Base-by-base conservation (phyloP, 2,329 filamentous ascomycete species). In the Cercospora sp. region DNA sequence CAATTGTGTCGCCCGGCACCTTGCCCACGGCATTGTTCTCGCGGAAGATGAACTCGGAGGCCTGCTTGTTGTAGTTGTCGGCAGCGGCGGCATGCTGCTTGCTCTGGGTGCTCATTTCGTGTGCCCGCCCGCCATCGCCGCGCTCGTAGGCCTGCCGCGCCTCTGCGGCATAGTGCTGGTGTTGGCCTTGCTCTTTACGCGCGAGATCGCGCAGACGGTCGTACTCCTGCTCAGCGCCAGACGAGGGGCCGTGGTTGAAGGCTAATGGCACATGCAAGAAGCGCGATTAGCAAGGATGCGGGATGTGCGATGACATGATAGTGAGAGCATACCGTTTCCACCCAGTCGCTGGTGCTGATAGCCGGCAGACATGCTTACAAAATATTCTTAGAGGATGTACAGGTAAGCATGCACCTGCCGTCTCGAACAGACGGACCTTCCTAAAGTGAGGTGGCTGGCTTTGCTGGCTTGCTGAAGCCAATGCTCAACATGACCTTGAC, bases 1-100 rank as follows among this genome's bases (percentile, higher is more conserved):
- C 95, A 74, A 99, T 94, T 8, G 91, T 93, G 80, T 98, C 94
- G 48, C 84, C 84, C 16, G 88, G 86, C 9, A 97, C 90, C 69
- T 90, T 88, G 18, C 88, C 91, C 2, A 84, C 80, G 20, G 91
- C 89, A 78, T 98, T 98, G 84, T 97, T 97, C 82, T 94, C 93
- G 48, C 93, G 90, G 84, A 99, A 97, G 78, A 98, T 98, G 80
- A 88, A 97, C 68, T 97, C 92, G 68, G 92, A 92, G 1, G 95
- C 95, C 80, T 97, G 93, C 72, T 87, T 89, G 84, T 97, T 97
- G 83, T 93, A 96, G 68, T 90, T 85, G 73, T 96, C 92, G 88
- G 96, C 95, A 78, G 90, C 87, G 67, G 88, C 87, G 51, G 90
- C 93, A 79, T 98, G 94, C 55, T 83, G 81, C 81, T 98, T 97